Conservation (phyloP, 2,329 filamentous ascomycete genomes). For the Microthyrium microscopicum region DNA sequence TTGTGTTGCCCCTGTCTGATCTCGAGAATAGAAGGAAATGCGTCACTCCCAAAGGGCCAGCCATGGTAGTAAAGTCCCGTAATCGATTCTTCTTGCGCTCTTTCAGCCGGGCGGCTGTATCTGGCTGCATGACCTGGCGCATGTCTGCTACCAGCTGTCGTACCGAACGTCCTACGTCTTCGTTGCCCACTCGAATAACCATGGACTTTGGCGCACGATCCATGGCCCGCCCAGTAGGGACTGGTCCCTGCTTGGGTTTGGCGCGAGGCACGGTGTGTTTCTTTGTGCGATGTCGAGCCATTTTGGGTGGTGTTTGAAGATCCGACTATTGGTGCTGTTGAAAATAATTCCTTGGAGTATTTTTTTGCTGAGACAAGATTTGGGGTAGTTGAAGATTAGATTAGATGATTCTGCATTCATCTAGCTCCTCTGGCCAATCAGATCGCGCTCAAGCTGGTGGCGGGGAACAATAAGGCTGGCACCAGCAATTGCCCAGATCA, state of each 20-base stretch:
- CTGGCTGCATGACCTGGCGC: slow-evolving; percentile 85
- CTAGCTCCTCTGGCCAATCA: too few relatives aligned
- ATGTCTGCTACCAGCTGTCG: slow-evolving; percentile 87
- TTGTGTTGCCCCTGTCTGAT: slow-evolving; percentile 79
- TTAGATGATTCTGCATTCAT: too few relatives aligned
- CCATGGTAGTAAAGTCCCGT: slow-evolving; percentile 89
- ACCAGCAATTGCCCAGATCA: too few relatives aligned
- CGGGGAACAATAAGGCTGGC: too few relatives aligned
- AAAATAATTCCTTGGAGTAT: not conserved
- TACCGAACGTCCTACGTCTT: slow-evolving; percentile 80
- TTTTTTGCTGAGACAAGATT: too few relatives aligned
- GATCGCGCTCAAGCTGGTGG: too few relatives aligned
- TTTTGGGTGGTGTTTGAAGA: slow-evolving; percentile 25
- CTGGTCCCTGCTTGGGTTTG: slow-evolving; percentile 31
- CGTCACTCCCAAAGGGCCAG: slow-evolving; percentile 79
- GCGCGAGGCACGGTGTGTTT: slow-evolving; percentile 73
- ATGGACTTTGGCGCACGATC: slow-evolving; percentile 76
- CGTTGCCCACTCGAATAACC: slow-evolving; percentile 93
- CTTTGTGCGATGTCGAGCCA: slow-evolving; percentile 71
- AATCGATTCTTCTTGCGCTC: slow-evolving; percentile 79
- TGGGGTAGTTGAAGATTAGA: too few relatives aligned
- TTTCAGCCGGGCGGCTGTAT: slow-evolving; percentile 75
- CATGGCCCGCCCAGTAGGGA: slow-evolving; percentile 38
- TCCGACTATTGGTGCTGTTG: not conserved
- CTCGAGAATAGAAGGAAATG: slow-evolving; percentile 88